phyloP scores from a whole-genome alignment of 345 rosid genomes.

The Syzygium jambos region DNA sequence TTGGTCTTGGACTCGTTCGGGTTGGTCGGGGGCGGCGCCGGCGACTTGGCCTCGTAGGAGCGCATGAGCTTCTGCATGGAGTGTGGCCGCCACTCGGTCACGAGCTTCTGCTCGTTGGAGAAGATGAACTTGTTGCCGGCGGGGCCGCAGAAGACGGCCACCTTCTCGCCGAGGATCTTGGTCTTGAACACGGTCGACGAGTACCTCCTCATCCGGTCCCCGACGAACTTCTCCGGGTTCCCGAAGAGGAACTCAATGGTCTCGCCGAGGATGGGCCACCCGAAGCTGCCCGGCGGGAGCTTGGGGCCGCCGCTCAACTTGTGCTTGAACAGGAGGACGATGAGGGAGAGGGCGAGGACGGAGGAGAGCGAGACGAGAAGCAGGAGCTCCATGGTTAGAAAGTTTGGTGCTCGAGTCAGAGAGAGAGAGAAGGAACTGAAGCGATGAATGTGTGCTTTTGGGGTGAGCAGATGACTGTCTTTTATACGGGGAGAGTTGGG shows the following conservation, averaged over 20 bases:
- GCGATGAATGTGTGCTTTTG: not conserved
- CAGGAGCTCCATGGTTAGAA: not conserved
- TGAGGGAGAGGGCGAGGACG: not conserved
- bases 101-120: conserved; percentile 15
- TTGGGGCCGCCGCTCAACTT: not conserved
- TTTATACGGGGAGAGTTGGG: not conserved
- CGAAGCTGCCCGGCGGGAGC: conserved; percentile 11
- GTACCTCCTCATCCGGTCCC: conserved; percentile 7
- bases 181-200: conserved; percentile 11
- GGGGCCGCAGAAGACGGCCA: conserved; percentile 7
- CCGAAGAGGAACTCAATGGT: conserved; percentile 12
- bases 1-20: conserved; percentile 6
- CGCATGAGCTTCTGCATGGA: conserved; percentile 18
- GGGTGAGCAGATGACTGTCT: not conserved
- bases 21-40: not conserved
- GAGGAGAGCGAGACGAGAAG: not conserved
- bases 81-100: conserved; percentile 10
- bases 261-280: conserved; percentile 16
- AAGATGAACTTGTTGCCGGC: conserved; percentile 12
- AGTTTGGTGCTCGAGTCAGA: not conserved
- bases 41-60: conserved; percentile 1
- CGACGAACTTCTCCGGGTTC: conserved; percentile 10
- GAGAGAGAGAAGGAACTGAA: not conserved
- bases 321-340: not conserved
- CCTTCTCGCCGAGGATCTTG: conserved; percentile 12